phyloP scores from a whole-genome alignment of 2,329 filamentous ascomycete genomes.

The Trichophyton benhamiae region DNA sequence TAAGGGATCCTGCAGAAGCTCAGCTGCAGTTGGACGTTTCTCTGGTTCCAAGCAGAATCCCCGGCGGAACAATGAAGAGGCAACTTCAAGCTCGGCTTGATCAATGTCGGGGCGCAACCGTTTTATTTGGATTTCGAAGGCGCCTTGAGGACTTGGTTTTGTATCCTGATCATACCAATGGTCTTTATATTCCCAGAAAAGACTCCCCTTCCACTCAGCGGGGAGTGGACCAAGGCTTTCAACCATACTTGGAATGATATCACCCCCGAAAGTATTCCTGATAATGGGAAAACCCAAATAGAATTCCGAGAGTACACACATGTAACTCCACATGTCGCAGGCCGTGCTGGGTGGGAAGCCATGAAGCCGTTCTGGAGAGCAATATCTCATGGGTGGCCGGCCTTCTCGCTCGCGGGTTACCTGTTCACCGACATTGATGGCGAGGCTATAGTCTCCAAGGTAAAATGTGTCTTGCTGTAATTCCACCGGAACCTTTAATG shows the following conservation, averaged over 20 bases:
- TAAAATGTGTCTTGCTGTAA: background rate
- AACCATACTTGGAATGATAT: background rate
- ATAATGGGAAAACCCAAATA: background rate
- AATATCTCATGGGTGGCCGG: constrained; percentile 8
- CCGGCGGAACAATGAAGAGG: background rate
- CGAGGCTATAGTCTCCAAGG: background rate
- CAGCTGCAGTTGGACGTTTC: background rate
- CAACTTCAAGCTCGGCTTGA: background rate
- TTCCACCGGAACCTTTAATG: background rate
- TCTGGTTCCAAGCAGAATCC: background rate
- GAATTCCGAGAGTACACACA: constrained; percentile 10
- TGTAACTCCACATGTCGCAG: constrained; percentile 14
- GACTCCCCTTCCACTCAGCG: constrained; percentile 17
- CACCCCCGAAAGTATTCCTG: background rate
- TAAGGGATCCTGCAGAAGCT: background rate
- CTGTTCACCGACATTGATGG: constrained; percentile 6
- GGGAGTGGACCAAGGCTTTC: constrained; percentile 18
- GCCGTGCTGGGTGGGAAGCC: constrained; percentile 9
- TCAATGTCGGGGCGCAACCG: background rate
- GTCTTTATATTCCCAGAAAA: constrained; percentile 13
- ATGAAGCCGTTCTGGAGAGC: constrained; percentile 12
- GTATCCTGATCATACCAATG: constrained; percentile 21
- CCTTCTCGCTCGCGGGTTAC: constrained; percentile 6
- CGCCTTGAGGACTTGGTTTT: background rate
- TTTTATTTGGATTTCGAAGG: background rate